These are phyloP conservation scores for Termitomyces sp. DNA, from an alignment of 768 basidiomycete species.

Conservation along the genomic window DNA sequence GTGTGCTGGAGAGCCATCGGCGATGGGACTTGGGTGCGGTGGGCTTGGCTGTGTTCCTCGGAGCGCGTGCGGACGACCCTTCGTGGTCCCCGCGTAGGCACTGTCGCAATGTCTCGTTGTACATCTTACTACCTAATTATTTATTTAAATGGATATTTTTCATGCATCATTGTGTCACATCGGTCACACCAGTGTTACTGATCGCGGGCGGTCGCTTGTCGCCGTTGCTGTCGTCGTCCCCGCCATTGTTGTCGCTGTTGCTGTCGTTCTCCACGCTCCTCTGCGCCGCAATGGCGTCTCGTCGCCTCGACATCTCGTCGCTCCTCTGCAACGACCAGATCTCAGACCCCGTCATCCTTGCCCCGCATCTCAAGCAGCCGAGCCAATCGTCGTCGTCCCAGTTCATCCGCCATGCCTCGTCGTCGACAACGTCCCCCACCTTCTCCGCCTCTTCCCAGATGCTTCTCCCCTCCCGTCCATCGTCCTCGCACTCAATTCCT, in stretches of 20 bases:
- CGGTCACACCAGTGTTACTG: slow-evolving; percentile 8
- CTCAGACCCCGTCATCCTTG: slow-evolving; percentile 22
- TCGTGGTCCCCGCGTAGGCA: slow-evolving; percentile 67
- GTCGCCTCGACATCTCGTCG: slow-evolving; percentile 74
- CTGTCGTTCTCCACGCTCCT: not conserved
- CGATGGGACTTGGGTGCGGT: slow-evolving; percentile 92
- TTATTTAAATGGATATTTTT: too few species aligned
- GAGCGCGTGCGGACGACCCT: slow-evolving; percentile 42
- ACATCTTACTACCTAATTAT: slow-evolving; percentile 37
- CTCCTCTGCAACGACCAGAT: slow-evolving; percentile 58
- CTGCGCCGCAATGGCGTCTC: slow-evolving; percentile 49
- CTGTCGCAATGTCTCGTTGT: slow-evolving; percentile 91
- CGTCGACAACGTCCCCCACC: slow-evolving; percentile 14
- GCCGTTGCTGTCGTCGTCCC: slow-evolving; percentile 11
- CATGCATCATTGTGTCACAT: slow-evolving; percentile 5
- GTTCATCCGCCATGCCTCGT: slow-evolving; percentile 11
- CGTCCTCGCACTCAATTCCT: slow-evolving; percentile 12
- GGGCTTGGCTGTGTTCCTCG: slow-evolving; percentile 25
- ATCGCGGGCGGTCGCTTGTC: slow-evolving; percentile 5
- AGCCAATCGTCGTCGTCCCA: slow-evolving; percentile 18
- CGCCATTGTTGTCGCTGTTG: not conserved
- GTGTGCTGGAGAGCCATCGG: slow-evolving; percentile 67
- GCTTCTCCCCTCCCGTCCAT: slow-evolving; percentile 14
- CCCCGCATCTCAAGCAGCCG: slow-evolving; percentile 21
- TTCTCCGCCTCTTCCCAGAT: slow-evolving; percentile 15